Conservation (phyloP, 2,329 filamentous ascomycete genomes). For the Didymella keratinophila region DNA sequence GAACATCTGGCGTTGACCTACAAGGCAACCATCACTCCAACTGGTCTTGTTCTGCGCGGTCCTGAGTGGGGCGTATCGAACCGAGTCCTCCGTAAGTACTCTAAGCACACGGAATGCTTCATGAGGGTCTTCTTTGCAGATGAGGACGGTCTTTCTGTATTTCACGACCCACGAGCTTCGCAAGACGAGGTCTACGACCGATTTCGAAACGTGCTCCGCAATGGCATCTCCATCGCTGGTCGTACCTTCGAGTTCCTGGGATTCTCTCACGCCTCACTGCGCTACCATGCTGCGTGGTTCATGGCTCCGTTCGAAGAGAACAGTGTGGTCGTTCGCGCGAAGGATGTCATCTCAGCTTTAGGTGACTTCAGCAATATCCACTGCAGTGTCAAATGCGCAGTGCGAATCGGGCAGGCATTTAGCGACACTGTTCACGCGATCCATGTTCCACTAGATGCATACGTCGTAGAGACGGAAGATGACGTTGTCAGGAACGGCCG, state of each 20-base stretch:
- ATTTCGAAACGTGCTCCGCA: constrained; percentile 67
- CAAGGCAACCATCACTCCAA: constrained; percentile 60
- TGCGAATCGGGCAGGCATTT: constrained; percentile 72
- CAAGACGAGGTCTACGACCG: constrained; percentile 46
- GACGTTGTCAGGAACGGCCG: constrained; percentile 66
- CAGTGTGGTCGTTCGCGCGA: constrained; percentile 57
- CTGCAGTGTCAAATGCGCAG: constrained; percentile 66
- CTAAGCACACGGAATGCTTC: constrained; percentile 37
- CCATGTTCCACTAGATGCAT: constrained; percentile 60
- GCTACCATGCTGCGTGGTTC: constrained; percentile 44
- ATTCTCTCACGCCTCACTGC: constrained; percentile 45
- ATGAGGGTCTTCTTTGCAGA: constrained; percentile 74
- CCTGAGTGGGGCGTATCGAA: constrained; percentile 66
- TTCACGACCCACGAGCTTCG: constrained; percentile 59
- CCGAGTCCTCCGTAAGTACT: constrained; percentile 41
- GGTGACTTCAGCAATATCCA: constrained; percentile 57
- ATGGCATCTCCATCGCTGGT: constrained; percentile 60
- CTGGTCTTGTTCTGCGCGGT: constrained; percentile 53
- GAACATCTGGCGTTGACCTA: constrained; percentile 57
- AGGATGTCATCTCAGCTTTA: constrained; percentile 60
- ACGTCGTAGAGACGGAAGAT: constrained; percentile 48
- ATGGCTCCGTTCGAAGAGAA: constrained; percentile 42
- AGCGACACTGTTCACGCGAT: constrained; percentile 78
- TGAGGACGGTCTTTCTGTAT: constrained; percentile 72
- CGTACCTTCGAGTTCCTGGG: constrained; percentile 44